Conservation (phyloP, 345 rosid genomes). For the Clausena lansium region DNA sequence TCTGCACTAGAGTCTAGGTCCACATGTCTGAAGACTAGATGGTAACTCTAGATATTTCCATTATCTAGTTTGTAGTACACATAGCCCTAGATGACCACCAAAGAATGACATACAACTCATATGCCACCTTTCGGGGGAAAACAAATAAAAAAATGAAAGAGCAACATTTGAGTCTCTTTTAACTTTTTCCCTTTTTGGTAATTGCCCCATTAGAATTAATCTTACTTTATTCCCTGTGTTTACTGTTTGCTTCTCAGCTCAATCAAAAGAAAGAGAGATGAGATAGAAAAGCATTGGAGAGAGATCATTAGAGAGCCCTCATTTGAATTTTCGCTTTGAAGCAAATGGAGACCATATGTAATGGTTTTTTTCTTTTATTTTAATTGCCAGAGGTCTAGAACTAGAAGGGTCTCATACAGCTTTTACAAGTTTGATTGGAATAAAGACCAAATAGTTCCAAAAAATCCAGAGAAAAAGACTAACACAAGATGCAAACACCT, state of each 20-base stretch:
- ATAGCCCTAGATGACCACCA: not conserved
- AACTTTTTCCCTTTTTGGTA: conserved; percentile 15
- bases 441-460: conserved; percentile 37
- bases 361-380: conserved; percentile 11
- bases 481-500: conserved; percentile 34
- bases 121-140: too few species aligned
- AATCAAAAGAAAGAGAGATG: conserved; percentile 9
- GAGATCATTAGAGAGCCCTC: not conserved
- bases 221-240: conserved; percentile 25
- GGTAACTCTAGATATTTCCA: too few species aligned
- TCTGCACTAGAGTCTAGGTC: too few species aligned
- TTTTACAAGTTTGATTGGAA: conserved; percentile 33
- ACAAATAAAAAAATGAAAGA: too few species aligned
- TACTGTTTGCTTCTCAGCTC: conserved; percentile 8
- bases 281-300: not conserved
- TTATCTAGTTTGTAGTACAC: not conserved
- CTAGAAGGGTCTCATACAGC: conserved; percentile 36
- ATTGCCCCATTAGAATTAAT: conserved; percentile 18
- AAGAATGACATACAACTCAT: not conserved
- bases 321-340: conserved; percentile 17
- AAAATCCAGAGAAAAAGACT: conserved; percentile 40
- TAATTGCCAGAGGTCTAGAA: conserved; percentile 15
- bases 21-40: too few species aligned
- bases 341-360: conserved; percentile 12
- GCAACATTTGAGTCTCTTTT: not conserved